Percentiles rank a stretch among this genome's conserved stretches.
Conservation (phyloP, 1,139 yeast genomes). For the Yamadazyma friedrichii region DNA sequence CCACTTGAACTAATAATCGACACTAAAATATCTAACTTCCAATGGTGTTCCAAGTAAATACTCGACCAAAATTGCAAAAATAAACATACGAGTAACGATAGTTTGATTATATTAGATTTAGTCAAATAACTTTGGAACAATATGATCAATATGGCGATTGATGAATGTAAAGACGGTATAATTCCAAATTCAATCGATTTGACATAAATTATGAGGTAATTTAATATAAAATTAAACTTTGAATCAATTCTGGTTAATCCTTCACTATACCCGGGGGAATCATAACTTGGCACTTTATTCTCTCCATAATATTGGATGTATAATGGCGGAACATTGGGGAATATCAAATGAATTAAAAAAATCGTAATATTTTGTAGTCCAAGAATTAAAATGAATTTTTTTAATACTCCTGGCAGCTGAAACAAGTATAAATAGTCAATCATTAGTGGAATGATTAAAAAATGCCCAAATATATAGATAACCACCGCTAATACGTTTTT, state of each 20-base stretch:
- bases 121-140: slow-evolving; percentile 45
- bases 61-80: slow-evolving; percentile 73
- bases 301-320: slow-evolving; percentile 60
- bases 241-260: slow-evolving; percentile 65
- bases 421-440: slow-evolving; percentile 65
- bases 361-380: slow-evolving; percentile 63
- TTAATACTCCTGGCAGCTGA: slow-evolving; percentile 61
- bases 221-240: slow-evolving; percentile 47
- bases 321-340: slow-evolving; percentile 77
- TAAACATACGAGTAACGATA: slow-evolving; percentile 37
- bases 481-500: slow-evolving; percentile 60
- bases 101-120: slow-evolving; percentile 35
- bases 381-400: slow-evolving; percentile 49
- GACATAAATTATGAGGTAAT: slow-evolving; percentile 61
- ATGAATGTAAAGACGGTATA: slow-evolving; percentile 64
- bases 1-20: slow-evolving; percentile 27
- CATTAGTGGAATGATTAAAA: slow-evolving; percentile 60
- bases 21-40: slow-evolving; percentile 56
- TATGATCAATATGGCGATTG: slow-evolving; percentile 57
- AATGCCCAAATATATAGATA: slow-evolving; percentile 59
- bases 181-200: slow-evolving; percentile 74
- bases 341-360: slow-evolving; percentile 54
- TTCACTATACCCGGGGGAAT: slow-evolving; percentile 68
- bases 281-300: slow-evolving; percentile 52
- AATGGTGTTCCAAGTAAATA: slow-evolving; percentile 70